Base-by-base conservation (phyloP, 768 basidiomycete species). In the Ramaria rubella region DNA sequence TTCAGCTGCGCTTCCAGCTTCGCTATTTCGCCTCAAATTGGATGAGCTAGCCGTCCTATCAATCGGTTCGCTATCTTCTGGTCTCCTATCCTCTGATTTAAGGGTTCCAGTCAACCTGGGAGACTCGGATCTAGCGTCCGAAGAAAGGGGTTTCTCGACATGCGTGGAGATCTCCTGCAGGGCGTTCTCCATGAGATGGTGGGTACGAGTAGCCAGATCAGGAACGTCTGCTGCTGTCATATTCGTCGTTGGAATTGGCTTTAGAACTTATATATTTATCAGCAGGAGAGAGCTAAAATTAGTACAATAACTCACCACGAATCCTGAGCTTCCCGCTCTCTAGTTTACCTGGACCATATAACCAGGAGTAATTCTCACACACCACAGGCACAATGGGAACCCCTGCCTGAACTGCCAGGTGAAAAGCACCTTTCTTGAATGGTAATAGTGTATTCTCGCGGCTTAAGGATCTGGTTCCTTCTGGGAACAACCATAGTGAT, bases 381-480 rank as follows among this genome's bases (percentile, higher is more conserved):
- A 98, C 86, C 51, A 99, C 80, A 5, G 96, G 95, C 29, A 90
- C 80, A 64, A 99, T 86, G 5, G 96, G 95, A 45, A 98, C 79
- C 29, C 87, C 83, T 12, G 91, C 85, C 70, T 94, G 86, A 24
- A 98, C 79, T 27, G 96, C 96, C 49, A 97, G 80, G 68, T 98
- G 94, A 77, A 98, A 98, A 3, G 93, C 94, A 38, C 96, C 96
- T 70, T 97, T 99, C 78, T 99, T 99, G 76, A 99, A 86, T 2
- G 91, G 87, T 5, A 89, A 76, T 67, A 99, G 72, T 30, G 81
- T 78, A 7, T 87, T 79, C 30, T 76, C 71, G 59, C 84, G 75
- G 21, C 78, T 77, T 57, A 80, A 80, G 43, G 90, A 83, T 33
- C 95, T 83, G 11, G 96, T 99, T 29, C 96, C 96, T 73, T 98